These are phyloP conservation scores for Daldinia sp. DNA, from an alignment of 2,329 filamentous ascomycete species.

Conservation along the genomic window DNA sequence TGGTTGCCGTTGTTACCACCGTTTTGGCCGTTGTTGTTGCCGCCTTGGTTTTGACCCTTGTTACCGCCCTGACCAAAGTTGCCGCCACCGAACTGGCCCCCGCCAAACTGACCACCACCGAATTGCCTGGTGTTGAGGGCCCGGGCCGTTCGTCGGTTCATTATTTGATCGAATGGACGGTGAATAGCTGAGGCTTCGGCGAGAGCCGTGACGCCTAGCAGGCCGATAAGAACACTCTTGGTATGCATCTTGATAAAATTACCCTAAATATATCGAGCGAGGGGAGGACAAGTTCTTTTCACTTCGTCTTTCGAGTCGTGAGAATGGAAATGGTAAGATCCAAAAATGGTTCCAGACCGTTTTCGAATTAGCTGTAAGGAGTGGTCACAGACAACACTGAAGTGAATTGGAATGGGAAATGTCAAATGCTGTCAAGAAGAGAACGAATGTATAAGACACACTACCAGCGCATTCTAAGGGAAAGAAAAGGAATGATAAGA, in stretches of 20 bases:
- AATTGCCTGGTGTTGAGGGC: conserved; percentile 55
- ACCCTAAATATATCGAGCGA: conserved; percentile 31
- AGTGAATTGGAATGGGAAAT: conserved; percentile 48
- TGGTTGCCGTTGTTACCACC: conserved; percentile 31
- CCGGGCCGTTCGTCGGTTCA: conserved; percentile 42
- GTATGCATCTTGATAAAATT: conserved; percentile 58
- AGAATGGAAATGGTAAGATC: conserved; percentile 44
- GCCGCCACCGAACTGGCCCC: conserved; percentile 6
- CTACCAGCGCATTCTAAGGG: conserved; percentile 57
- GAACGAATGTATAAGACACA: conserved; percentile 60
- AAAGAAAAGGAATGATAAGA: conserved; percentile 49
- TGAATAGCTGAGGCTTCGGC: conserved; percentile 56
- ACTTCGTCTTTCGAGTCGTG: conserved; percentile 33
- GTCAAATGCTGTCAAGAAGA: conserved; percentile 48
- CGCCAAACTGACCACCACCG: conserved; percentile 35
- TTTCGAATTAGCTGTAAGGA: conserved; percentile 53
- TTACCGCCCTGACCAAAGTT: conserved; percentile 14
- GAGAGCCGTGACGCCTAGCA: conserved; percentile 57
- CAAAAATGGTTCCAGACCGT: conserved; percentile 62
- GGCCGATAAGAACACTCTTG: conserved; percentile 58
- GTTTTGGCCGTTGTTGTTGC: conserved; percentile 8
- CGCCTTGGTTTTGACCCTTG: neutral
- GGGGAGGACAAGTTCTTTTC: conserved; percentile 29
- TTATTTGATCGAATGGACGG: conserved; percentile 48
- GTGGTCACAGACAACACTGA: conserved; percentile 54